Evolutionary conservation across 108 stramenopile genomes (phyloP).

Genomic region (Nannochloropsis oceanica): DNA sequence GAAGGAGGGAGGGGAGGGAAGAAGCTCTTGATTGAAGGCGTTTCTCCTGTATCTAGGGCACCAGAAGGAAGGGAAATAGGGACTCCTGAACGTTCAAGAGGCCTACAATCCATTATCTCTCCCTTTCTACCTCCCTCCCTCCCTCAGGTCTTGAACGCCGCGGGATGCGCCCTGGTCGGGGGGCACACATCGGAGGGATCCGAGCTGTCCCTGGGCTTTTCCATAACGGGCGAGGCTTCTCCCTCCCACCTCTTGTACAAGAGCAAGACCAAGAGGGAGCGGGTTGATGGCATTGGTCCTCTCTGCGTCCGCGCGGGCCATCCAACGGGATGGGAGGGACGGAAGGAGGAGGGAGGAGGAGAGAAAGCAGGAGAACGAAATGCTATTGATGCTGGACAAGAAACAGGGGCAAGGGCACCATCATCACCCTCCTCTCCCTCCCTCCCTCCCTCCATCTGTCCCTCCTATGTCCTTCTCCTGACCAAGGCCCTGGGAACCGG

Average conservation of each 20-base stretch:
- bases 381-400: not conserved
- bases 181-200: conserved; percentile 54
- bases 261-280: not conserved
- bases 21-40: no score
- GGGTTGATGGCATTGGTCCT: no score
- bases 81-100: no score
- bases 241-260: not conserved
- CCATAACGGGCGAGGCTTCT: conserved; percentile 36
- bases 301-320: not conserved
- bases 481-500: conserved; percentile 7
- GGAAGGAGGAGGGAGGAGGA: not conserved
- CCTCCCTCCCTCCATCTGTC: not conserved
- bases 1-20: no score
- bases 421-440: not conserved
- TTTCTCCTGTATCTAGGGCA: no score
- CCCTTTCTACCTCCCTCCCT: no score
- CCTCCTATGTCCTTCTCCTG: not conserved
- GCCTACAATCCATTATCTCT: no score
- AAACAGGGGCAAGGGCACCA: no score
- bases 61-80: no score
- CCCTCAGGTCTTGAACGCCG: conserved; percentile 26
- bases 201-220: conserved; percentile 45
- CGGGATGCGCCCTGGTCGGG: conserved; percentile 42
- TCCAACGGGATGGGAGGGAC: not conserved
- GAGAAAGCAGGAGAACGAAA: not conserved